phyloP scores from a whole-genome alignment of 306 rosid genomes.

The Castanea mollissima region DNA sequence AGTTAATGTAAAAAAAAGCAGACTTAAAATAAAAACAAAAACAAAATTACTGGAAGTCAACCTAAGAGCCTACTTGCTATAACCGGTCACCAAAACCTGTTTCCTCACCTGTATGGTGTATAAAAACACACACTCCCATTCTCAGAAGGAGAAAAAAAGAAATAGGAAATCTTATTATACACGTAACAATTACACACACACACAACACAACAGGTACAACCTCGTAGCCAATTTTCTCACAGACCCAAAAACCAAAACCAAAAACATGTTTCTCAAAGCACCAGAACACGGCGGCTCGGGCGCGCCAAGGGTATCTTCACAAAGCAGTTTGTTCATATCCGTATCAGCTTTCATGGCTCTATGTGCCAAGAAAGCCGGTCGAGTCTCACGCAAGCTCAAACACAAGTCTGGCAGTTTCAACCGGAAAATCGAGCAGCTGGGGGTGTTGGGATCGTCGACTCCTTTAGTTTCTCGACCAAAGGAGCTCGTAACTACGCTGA shows the following conservation, averaged over 20 bases:
- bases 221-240: neutral
- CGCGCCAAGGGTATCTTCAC: no score
- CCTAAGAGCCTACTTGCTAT: conserved; percentile 28
- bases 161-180: neutral
- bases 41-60: conserved; percentile 17
- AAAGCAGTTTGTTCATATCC: conserved; percentile 29
- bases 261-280: conserved; percentile 12
- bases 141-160: neutral
- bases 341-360: conserved; percentile 39
- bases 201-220: no score
- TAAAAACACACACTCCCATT: neutral
- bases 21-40: neutral
- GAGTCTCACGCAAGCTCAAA: conserved; percentile 36
- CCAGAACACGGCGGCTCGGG: conserved; percentile 2
- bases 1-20: no score
- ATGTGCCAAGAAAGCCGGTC: conserved; percentile 35
- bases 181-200: no score
- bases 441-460: conserved; percentile 18
- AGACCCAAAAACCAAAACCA: neutral
- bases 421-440: conserved; percentile 9
- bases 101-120: neutral
- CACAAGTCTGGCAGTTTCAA: conserved; percentile 1
- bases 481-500: conserved; percentile 61
- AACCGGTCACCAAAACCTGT: conserved; percentile 14
- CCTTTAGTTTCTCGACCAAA: conserved; percentile 44